Evolutionary conservation across 2,329 filamentous ascomycete species (phyloP).

Genomic region (Colletotrichum endophyticum): DNA sequence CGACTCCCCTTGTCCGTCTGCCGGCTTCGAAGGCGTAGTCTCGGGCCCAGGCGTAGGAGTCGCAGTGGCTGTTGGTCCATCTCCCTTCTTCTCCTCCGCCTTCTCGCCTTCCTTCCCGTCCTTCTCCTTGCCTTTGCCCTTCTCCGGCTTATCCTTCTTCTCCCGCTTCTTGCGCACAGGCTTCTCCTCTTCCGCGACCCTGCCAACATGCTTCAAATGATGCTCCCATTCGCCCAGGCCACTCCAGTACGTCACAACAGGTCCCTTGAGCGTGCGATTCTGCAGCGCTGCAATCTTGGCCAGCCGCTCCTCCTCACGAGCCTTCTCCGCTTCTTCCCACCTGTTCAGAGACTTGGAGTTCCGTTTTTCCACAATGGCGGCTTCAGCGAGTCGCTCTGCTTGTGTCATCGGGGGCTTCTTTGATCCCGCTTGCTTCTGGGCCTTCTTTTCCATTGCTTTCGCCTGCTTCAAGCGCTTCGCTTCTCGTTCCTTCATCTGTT

Average conservation of each 20-base stretch:
- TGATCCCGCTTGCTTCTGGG: conserved; percentile 73
- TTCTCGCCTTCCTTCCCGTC: conserved; percentile 17
- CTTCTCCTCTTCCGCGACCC: conserved; percentile 67
- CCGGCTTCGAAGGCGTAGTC: background rate
- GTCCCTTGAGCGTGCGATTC: conserved; percentile 83
- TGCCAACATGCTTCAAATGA: conserved; percentile 74
- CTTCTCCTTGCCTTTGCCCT: conserved; percentile 35
- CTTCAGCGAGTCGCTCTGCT: conserved; percentile 82
- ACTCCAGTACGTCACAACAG: conserved; percentile 92
- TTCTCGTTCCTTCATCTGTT: conserved; percentile 77
- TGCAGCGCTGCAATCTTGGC: conserved; percentile 87
- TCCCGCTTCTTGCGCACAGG: conserved; percentile 57
- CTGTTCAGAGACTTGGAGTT: conserved; percentile 91
- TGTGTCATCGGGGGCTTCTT: conserved; percentile 87
- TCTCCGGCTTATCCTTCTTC: conserved; percentile 51
- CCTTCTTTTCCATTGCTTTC: conserved; percentile 68
- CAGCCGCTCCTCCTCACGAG: conserved; percentile 81
- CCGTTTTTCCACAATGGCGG: conserved; percentile 80
- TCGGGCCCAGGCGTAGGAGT: background rate
- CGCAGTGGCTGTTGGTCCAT: background rate
- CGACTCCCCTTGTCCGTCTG: background rate
- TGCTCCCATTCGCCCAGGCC: conserved; percentile 85
- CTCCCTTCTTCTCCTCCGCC: conserved; percentile 11
- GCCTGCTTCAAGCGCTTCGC: conserved; percentile 73
- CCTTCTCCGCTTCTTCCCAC: conserved; percentile 93